Evolutionary conservation across 352 stramenopile genomes (phyloP).

Genomic region (Achlya hypogyna): DNA sequence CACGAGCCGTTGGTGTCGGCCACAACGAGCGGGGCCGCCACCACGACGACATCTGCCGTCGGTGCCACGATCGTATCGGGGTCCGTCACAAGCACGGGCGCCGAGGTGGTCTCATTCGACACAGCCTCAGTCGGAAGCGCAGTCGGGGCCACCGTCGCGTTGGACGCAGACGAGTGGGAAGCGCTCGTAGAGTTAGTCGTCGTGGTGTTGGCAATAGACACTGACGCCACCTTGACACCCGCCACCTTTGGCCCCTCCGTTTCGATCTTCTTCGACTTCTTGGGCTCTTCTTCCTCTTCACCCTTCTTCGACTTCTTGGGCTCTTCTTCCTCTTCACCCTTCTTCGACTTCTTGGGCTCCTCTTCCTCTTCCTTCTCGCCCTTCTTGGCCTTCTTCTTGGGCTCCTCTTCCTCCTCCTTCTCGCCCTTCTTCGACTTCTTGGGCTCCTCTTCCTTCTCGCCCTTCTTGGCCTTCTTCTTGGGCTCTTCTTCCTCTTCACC

Average conservation of each 20-base stretch:
- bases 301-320: not conserved
- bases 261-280: not conserved
- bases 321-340: slow-evolving; percentile 1
- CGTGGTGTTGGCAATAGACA: not conserved
- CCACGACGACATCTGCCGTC: not conserved
- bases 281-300: not conserved
- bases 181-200: not conserved
- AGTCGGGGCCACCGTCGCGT: not conserved
- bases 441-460: not conserved
- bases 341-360: not conserved
- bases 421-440: slow-evolving; percentile 3
- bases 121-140: too few relatives aligned
- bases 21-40: not conserved
- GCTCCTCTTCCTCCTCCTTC: not conserved
- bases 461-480: not conserved
- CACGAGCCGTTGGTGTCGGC: not conserved
- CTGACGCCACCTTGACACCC: not conserved
- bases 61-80: not conserved
- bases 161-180: not conserved
- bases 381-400: not conserved
- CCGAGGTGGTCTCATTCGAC: too few relatives aligned
- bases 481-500: not conserved
- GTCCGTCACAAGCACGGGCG: not conserved
- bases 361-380: not conserved
- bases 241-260: not conserved